Evolutionary conservation across 768 basidiomycete genomes (phyloP), one percentile per base, ranked within the genome.

Genomic region (Lactarius pseudohatsudake): DNA sequence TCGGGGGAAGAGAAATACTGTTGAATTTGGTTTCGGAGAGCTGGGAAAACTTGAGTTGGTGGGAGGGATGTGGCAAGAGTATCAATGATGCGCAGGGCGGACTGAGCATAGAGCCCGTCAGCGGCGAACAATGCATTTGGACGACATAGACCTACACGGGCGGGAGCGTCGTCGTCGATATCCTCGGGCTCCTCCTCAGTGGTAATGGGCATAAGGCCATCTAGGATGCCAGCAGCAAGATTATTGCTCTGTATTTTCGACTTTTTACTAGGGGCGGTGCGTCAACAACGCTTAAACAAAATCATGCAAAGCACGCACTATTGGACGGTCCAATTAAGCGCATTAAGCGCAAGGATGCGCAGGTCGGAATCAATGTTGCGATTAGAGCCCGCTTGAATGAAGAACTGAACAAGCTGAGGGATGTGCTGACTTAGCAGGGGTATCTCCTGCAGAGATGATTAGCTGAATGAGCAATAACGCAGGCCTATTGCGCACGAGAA

Each of bases 271-370:
- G 3, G 70, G 64, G 28, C 4, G 36, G 50, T 57, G 62, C 57
- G 65, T 61, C 57, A 72, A 71, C 61, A 53, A 59, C 47, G 28
- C 6, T 63, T 7, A 57, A n/a, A 55, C 30, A 36, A 58, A 13
- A 15, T 36, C 28, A 5, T 9, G 16, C 10, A 1, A 43, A 10
- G 4, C 0, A 79, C 89, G 72, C 73, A 89, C 94, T 98, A 98
- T 82, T 96, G 91, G 62, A 98, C 89, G 9, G 95, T 94, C 96
- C 96, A 98, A 74, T 94, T 91, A 10, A 99, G 85, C 8, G 92
- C 91, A 73, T 98, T 98, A 45, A 99, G 84, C 11, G 91, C 88
- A 71, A 97, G 89, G 66, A 95, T 85, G 64, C 97, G 90, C 65
- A 97, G 85, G 60, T 92, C 94, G 57, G 79, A 77, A 55, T 92